Evolutionary conservation across 1,284 basidiomycete species (phyloP), one percentile per base, ranked within the genome.

Genomic region (Ustilago curta): DNA sequence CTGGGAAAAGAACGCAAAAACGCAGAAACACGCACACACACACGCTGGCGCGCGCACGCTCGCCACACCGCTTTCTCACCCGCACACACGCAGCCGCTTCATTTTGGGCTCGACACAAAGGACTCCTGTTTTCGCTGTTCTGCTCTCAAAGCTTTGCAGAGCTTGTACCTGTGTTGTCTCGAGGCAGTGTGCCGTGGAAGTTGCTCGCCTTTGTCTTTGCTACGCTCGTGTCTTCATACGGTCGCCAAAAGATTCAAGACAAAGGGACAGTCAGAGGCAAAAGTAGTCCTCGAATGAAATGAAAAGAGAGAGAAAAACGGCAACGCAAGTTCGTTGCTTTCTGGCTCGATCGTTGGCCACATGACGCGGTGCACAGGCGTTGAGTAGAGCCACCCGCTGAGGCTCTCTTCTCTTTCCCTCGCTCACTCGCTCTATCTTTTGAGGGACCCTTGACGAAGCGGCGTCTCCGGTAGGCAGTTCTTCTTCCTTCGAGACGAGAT

Each of bases 11-110:
- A 42, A 31, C 27, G 42, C 51, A 44, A 32, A 44, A 44, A 19
- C 42, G 49, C 61, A 42, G 51, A 59, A 55, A 25, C 37, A 51
- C 31, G 49, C 37, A 49, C 8, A 27, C 37, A 42, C 60, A 25
- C 37, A 51, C 31, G 49, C 37, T 42, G 9, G 23, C 37, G 40
- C 60, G 58, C 25, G 54, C 53, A 43, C 59, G 23, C 47, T n/a
- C n/a, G n/a, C 9, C 47, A 12, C 48, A 50, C 49, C 7, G 8
- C 37, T 35, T 40, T 23, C 48, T 49, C 48, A 31, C 16, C 16
- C 27, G 14, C 11, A 14, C 45, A 16, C 45, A 47, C 45, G 45
- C 45, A 47, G 16, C 45, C 16, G 14, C 35, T 37, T 37, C 14
- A 16, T 16, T 37, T 16, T 37, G 16, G 35, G 14, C 14, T 37